Conservation (phyloP, 139 green algal species). For the Gonium pectorale region DNA sequence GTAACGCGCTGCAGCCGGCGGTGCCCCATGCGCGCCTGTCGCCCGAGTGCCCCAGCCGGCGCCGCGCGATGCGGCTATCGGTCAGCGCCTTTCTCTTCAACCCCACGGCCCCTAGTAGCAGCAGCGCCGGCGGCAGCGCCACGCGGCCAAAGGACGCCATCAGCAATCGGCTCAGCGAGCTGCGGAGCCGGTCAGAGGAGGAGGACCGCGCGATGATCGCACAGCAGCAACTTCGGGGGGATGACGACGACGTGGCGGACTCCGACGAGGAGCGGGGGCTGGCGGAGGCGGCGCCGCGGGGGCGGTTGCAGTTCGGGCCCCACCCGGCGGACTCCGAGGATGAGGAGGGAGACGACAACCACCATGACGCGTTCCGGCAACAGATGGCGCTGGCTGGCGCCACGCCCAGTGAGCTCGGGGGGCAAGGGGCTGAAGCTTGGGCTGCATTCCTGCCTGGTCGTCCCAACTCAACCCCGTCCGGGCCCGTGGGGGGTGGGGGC, state of each 20-base stretch:
- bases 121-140: neutral
- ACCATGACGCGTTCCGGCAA: neutral
- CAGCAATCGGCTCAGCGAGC: conserved; percentile 9
- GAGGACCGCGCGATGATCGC: neutral
- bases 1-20: too few relatives aligned
- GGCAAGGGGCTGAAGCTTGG: too few relatives aligned
- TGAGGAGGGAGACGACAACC: neutral
- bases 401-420: too few relatives aligned
- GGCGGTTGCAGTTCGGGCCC: neutral
- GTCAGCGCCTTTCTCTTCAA: conserved; percentile 31
- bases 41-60: too few relatives aligned
- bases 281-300: neutral
- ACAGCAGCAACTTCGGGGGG: neutral
- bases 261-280: too few relatives aligned
- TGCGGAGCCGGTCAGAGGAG: neutral
- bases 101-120: neutral
- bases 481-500: too few relatives aligned
- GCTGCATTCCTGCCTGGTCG: too few relatives aligned
- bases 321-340: neutral
- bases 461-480: too few relatives aligned
- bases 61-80: too few relatives aligned
- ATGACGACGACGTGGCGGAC: neutral
- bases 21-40: too few relatives aligned
- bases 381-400: neutral
- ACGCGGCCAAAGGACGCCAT: neutral